Conservation (phyloP, 2,329 filamentous ascomycete genomes). For the Penicillium psychrosexuale region DNA sequence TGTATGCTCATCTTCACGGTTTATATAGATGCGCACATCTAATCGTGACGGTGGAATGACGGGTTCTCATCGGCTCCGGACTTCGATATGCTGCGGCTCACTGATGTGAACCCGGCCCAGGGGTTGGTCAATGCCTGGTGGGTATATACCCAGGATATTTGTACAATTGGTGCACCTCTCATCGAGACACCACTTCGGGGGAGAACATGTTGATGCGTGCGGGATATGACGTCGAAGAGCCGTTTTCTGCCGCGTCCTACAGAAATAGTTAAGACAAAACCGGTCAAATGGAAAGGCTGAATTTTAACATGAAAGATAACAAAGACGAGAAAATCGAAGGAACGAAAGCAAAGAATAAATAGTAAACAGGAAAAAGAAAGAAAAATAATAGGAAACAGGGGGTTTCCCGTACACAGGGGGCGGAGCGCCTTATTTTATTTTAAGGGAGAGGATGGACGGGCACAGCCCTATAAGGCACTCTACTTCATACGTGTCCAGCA, state of each 20-base stretch:
- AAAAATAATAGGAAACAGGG: not conserved
- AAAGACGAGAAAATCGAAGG: not conserved
- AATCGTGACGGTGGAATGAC: not conserved
- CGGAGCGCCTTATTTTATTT: not conserved
- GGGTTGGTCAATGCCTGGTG: not conserved
- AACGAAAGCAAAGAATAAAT: not conserved
- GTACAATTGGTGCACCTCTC: not conserved
- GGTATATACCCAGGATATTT: not conserved
- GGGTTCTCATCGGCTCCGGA: constrained; percentile 4
- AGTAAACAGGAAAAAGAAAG: not conserved
- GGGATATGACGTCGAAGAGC: constrained; percentile 5
- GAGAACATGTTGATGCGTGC: constrained; percentile 1
- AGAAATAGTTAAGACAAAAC: not conserved
- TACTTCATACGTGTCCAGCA: not conserved
- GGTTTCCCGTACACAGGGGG: not conserved
- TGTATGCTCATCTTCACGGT: constrained; percentile 31
- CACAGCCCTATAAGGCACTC: not conserved
- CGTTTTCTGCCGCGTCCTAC: not conserved
- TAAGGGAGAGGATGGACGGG: not conserved
- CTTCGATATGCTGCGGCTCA: not conserved
- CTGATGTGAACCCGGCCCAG: too few species aligned
- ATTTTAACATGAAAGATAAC: not conserved
- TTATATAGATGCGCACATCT: constrained; percentile 1
- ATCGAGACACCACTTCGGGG: not conserved
- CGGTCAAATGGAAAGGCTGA: not conserved